Percentiles rank a stretch among this genome's conserved stretches.
phyloP scores from a whole-genome alignment of 352 stramenopile species.

The Phytophthora sojae region DNA sequence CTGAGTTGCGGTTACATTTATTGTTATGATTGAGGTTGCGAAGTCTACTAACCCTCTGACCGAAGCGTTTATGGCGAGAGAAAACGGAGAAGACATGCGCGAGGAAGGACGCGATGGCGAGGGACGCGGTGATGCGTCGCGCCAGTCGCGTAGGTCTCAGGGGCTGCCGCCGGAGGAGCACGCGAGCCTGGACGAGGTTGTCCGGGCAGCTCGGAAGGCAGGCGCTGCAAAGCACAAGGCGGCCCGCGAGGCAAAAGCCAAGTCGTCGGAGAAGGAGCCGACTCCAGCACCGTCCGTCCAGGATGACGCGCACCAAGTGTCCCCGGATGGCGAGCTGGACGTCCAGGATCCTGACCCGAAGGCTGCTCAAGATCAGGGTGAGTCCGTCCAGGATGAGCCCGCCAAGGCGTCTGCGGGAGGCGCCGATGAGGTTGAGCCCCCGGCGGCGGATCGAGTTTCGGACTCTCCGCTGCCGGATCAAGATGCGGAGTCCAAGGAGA shows the following conservation, averaged over 20 bases:
- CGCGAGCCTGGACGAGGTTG: not conserved
- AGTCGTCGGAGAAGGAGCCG: not conserved
- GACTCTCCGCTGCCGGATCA: no score
- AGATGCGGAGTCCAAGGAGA: no score
- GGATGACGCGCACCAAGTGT: no score
- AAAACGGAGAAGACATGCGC: not conserved
- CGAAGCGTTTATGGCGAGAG: not conserved
- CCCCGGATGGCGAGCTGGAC: no score
- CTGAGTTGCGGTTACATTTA: not conserved
- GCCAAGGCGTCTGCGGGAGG: no score
- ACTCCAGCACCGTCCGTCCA: no score
- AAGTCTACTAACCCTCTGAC: not conserved
- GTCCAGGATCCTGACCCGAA: no score
- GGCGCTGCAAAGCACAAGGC: conserved; percentile 1
- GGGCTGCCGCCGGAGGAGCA: not conserved
- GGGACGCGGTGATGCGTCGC: not conserved
- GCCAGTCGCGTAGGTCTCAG: not conserved
- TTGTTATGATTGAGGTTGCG: not conserved
- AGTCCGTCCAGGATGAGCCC: no score
- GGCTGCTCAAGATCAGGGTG: no score
- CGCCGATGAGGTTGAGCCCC: no score
- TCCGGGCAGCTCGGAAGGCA: not conserved
- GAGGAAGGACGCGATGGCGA: not conserved
- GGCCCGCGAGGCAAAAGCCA: not conserved
- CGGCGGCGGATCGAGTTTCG: no score